Percentiles rank a stretch among this genome's conserved stretches.
Evolutionary conservation across 306 rosid species (phyloP).

Genomic region (Nissolia schottii): DNA sequence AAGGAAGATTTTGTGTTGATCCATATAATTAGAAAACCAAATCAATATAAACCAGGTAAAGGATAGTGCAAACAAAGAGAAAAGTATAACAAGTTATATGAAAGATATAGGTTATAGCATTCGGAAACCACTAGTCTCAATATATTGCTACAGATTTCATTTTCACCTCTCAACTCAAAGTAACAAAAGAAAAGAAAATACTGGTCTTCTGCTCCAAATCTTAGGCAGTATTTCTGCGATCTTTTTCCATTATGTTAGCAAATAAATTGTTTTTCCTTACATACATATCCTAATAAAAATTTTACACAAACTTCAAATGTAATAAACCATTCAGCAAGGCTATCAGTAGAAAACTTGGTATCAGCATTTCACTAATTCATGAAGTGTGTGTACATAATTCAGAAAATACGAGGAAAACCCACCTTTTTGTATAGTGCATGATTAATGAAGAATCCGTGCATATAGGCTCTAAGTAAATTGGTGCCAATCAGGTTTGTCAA

Average conservation of each 20-base stretch:
- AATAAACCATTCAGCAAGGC: background rate
- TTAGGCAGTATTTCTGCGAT: background rate
- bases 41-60: background rate
- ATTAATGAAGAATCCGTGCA: conserved; percentile 85
- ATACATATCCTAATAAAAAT: background rate
- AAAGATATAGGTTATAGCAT: background rate
- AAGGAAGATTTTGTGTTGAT: no score
- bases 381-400: background rate
- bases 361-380: background rate
- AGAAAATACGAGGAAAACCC: conserved; percentile 9
- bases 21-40: background rate
- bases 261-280: background rate
- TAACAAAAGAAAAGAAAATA: no score
- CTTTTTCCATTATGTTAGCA: background rate
- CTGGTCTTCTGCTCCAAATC: background rate
- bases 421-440: conserved; percentile 76
- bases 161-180: background rate
- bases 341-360: background rate
- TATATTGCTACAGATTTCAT: background rate
- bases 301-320: background rate
- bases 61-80: background rate
- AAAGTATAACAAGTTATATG: background rate
- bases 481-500: conserved; percentile 80
- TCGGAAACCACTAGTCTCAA: background rate
- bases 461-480: conserved; percentile 67